Evolutionary conservation across 2,329 filamentous ascomycete species (phyloP), one percentile per base, ranked within the genome.

Genomic region (Lecanicillium sp.): DNA sequence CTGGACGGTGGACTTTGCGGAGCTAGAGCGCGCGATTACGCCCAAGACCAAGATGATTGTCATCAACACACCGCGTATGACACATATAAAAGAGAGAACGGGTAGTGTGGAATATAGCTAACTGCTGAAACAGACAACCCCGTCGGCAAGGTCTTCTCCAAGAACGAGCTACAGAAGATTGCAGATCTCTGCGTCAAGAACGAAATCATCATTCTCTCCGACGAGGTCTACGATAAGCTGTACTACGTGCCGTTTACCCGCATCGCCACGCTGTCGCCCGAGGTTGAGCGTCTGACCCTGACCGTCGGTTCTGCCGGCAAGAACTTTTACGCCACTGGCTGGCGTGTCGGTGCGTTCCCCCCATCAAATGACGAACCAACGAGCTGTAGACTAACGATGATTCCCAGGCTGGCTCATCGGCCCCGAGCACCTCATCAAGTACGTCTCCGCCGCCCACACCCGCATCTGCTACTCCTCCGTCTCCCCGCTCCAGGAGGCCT

Each of bases 241-340:
- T 96, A 85, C 75, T 98, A 97, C 63, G 87, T 90, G 1, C 91
- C 91, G 1, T 98, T 97, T 63, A 97, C 90, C 1, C 81, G 93
- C 58, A 85, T 97, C 48, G 88, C 88, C 20, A 96, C 90, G 0
- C 73, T 98, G 15, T 95, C 89, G 0, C 90, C 90, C 0, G 90
- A 96, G 64, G 82, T 97, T 44, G 90, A 90, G 57, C 81, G 81
- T 50, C 77, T 95, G 56, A 97, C 93, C 4, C 69, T 98, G 41
- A 97, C 93, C 0, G 93, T 98, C 24, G 93, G 93, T 17, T 95
- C 90, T 0, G 93, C 90, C 1, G 93, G 93, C 58, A 98, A 98
- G 78, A 94, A 93, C 73, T 98, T 98, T 68, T 97, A 97, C 62
- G 89, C 88, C 49, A 98, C 93, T 0, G 93, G 93, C 40, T 98